These are phyloP conservation scores for Davidsoniella neocaledoniae DNA, from an alignment of 2,329 filamentous ascomycete species.

Conservation along the genomic window DNA sequence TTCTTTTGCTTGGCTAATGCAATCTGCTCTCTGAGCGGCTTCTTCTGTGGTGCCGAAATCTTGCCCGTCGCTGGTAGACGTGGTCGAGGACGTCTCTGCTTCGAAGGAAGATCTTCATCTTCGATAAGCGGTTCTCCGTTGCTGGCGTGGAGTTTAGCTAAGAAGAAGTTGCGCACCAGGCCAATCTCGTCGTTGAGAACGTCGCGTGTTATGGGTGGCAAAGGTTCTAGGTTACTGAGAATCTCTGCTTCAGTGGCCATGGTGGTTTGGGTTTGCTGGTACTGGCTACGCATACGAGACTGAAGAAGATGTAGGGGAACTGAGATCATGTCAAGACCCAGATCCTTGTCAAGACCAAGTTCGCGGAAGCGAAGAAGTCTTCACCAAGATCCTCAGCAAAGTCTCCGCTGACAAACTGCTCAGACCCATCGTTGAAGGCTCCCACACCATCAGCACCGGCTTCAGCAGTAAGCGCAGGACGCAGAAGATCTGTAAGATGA, in stretches of 20 bases:
- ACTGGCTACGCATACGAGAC: constrained; percentile 71
- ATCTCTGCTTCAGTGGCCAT: constrained; percentile 42
- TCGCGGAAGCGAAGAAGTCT: constrained; percentile 98
- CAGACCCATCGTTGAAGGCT: constrained; percentile 89
- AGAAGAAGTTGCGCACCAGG: constrained; percentile 80
- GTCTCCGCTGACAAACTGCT: constrained; percentile 91
- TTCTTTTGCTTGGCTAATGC: constrained; percentile 78
- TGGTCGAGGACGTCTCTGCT: constrained; percentile 66
- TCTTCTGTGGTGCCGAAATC: constrained; percentile 70
- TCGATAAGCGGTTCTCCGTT: constrained; percentile 51
- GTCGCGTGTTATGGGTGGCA: constrained; percentile 64
- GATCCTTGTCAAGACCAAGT: constrained; percentile 77
- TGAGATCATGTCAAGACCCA: constrained; percentile 72
- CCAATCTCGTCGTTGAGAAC: constrained; percentile 68
- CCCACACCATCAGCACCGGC: constrained; percentile 68
- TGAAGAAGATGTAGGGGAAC: constrained; percentile 91
- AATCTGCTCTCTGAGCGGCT: constrained; percentile 65
- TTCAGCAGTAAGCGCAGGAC: constrained; percentile 64
- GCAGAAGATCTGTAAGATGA: constrained; percentile 81
- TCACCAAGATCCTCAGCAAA: constrained; percentile 96
- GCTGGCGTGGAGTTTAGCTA: constrained; percentile 72
- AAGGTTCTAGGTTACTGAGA: constrained; percentile 50
- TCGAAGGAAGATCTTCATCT: constrained; percentile 85
- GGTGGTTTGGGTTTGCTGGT: constrained; percentile 57
- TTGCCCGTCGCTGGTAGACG: constrained; percentile 57